These are phyloP conservation scores for Byssoonygena ceratinophila DNA, from an alignment of 2,329 filamentous ascomycete species.

Conservation along the genomic window DNA sequence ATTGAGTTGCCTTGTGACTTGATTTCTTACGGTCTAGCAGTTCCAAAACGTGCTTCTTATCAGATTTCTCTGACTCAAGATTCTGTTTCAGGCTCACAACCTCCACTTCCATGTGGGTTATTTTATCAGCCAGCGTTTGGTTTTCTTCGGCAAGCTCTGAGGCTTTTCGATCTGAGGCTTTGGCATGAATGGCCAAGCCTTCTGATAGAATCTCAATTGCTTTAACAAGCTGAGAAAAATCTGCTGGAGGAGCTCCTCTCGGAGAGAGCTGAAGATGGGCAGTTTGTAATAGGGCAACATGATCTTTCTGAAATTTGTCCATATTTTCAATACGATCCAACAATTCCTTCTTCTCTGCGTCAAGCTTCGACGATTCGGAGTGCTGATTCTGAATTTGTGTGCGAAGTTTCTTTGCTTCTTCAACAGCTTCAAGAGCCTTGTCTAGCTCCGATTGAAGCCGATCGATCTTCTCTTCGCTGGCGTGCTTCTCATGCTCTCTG, in stretches of 20 bases:
- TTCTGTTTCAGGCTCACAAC: constrained; percentile 45
- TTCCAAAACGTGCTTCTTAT: constrained; percentile 46
- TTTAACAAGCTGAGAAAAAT: constrained; percentile 50
- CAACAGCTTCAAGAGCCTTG: constrained; percentile 43
- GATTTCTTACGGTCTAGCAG: constrained; percentile 40
- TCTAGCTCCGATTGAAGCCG: constrained; percentile 62
- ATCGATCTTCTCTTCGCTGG: constrained; percentile 57
- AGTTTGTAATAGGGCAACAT: constrained; percentile 47
- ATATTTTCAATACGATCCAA: constrained; percentile 43
- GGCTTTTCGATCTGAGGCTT: constrained; percentile 50
- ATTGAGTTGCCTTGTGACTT: constrained; percentile 37
- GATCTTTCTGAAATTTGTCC: constrained; percentile 44
- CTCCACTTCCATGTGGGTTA: constrained; percentile 49
- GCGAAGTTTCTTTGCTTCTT: constrained; percentile 51
- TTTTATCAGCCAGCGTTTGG: constrained; percentile 47
- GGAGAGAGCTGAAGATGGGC: constrained; percentile 51
- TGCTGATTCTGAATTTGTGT: constrained; percentile 42
- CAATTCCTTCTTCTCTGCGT: constrained; percentile 38
- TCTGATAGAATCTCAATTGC: constrained; percentile 49
- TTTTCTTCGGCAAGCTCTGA: constrained; percentile 54
- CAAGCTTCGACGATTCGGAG: constrained; percentile 18
- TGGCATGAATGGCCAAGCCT: constrained; percentile 50
- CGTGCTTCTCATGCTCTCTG: constrained; percentile 67
- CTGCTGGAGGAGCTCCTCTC: constrained; percentile 44
- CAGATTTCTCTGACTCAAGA: constrained; percentile 44